Evolutionary conservation across 2,329 filamentous ascomycete genomes (phyloP), one percentile per base, ranked within the genome.

Genomic region (Conoideocrella luteorostrata): DNA sequence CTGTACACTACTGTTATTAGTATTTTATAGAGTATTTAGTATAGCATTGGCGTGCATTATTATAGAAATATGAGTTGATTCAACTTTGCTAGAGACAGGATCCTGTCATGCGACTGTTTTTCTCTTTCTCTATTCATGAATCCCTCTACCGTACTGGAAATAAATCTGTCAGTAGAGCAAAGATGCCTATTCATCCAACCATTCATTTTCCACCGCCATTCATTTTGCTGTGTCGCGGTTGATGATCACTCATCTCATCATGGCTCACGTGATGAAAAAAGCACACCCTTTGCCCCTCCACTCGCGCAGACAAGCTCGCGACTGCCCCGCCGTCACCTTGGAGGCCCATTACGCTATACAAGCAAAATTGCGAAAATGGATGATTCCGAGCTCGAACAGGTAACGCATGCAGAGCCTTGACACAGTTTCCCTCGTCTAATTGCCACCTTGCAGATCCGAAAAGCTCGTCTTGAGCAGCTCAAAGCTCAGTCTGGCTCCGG

Each of bases 381-480:
- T 51, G 68, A 70, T 50, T 63, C 67, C 30, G 67, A 70, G 51
- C 58, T 70, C 37, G 67, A 69, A 18, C 63, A 67, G 59, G 66
- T 67, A 49, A n/a, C 26, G 22, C 13, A 12, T 4, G 10, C 33
- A 21, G 18, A 7, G 1, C 2, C 24, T 4, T 5, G 2, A 11
- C 5, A 5, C 13, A 10, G 33, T 13, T 9, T 5, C 13, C n/a
- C 22, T 4, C n/a, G 4, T 24, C 40, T 53, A 7, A 53, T 40
- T 35, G 10, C 22, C 5, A 4, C 15, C 23, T 17, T 5, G 12
- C 59, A 95, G 85, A 96, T 97, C 62, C 77, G 91, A 62, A 86
- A 88, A 66, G 91, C 91, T 58, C 88, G 93, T 50, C 82, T 96
- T 43, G 87, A 91, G 67, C 90, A 98, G 71, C 84, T 97, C 53